Percentiles rank a stretch among this genome's conserved stretches.
Evolutionary conservation across 768 basidiomycete genomes (phyloP).

Genomic region (Lactarius indigo): DNA sequence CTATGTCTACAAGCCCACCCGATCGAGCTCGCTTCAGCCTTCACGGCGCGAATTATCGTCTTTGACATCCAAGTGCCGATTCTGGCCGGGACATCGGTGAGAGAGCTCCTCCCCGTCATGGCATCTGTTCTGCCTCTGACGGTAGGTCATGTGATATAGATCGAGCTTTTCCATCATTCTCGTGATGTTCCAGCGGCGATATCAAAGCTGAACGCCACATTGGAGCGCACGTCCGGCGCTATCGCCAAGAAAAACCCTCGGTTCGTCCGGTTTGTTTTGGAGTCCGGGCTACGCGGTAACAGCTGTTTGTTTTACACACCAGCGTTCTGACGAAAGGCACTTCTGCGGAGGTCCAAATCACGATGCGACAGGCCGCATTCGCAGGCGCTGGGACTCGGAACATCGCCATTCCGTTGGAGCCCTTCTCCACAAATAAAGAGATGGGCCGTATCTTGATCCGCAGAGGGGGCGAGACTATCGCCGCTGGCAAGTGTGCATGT

Average conservation of each 20-base stretch:
- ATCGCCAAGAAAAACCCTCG: slow-evolving; percentile 78
- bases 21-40: slow-evolving; percentile 72
- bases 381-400: slow-evolving; percentile 44
- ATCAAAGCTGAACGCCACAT: slow-evolving; percentile 68
- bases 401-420: slow-evolving; percentile 78
- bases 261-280: slow-evolving; percentile 39
- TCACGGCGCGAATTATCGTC: slow-evolving; percentile 85
- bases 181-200: slow-evolving; percentile 88
- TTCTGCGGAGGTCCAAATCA: slow-evolving; percentile 85
- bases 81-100: slow-evolving; percentile 78
- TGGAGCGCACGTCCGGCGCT: slow-evolving; percentile 76
- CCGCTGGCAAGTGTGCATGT: slow-evolving; percentile 59
- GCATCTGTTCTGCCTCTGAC: background rate
- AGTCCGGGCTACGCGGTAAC: background rate
- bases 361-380: slow-evolving; percentile 55
- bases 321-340: slow-evolving; percentile 83
- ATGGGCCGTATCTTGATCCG: slow-evolving; percentile 92
- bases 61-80: slow-evolving; percentile 93
- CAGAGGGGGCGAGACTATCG: slow-evolving; percentile 90
- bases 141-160: slow-evolving; percentile 33
- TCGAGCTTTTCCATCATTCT: slow-evolving; percentile 95
- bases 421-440: slow-evolving; percentile 85
- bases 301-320: background rate
- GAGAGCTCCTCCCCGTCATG: slow-evolving; percentile 23
- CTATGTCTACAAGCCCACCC: slow-evolving; percentile 71